Base-by-base conservation (phyloP, 805 yeast species). In the Yueomyces sp. region DNA sequence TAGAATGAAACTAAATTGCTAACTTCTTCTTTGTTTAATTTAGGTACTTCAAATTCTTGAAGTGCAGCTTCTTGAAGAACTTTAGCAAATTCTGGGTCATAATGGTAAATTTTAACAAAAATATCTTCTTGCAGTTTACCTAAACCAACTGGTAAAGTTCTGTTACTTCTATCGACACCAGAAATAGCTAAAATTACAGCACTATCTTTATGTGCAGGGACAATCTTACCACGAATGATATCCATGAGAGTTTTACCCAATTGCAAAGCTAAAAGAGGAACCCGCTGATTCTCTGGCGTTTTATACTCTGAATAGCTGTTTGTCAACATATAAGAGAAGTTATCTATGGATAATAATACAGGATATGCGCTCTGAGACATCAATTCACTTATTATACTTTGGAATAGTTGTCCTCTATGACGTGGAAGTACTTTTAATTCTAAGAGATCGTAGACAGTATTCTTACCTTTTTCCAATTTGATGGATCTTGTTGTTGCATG, bases 341-440 rank as follows among this genome's bases (percentile, higher is more conserved):
- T 79, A 59, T 87, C 96, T 38, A 86, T 69, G 3, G 94, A 70
- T 38, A 85, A 67, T 42, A 74, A 66, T 7, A 81, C 80, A 4
- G 90, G 88, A 36, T 66, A 59, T 12, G 56, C 45, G 2, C 61
- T 47, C 48, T 83, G 85, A 36, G 53, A 54, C 12, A 70, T 56
- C 42, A 85, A 63, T 62, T 82, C 86, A 2, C 66, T 57, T 3
- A 83, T 52, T 26, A 83, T 63, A 42, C 72, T 70, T 44, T 69
- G 66, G 51, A 83, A 76, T 26, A 78, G 73, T 30, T 56, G 55
- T 5, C 68, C 70, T 44, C 65, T 62, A 38, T 55, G 55, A 48
- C 62, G 59, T 64, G 73, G 48, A 50, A 58, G 52, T 39, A 59
- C 67, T 56, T 51, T 65, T 57, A 53, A 42, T 5, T 54, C 45